Conservation (phyloP, 83 land plant species). For the Picea mariana region DNA sequence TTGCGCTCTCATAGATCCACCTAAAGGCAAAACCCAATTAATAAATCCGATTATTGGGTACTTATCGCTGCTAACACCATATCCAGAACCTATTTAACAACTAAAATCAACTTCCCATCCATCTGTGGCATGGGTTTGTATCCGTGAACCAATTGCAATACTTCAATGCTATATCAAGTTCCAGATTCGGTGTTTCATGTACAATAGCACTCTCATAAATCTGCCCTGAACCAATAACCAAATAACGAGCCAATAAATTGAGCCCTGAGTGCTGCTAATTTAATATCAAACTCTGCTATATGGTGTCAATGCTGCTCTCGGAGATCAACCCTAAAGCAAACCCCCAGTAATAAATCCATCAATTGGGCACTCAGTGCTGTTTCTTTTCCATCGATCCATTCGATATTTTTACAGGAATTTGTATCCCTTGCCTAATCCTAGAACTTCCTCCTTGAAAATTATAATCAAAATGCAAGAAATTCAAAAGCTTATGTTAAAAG, state of each 20-base stretch:
- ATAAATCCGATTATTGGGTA: background rate
- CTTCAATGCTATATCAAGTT: background rate
- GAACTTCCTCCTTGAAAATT: background rate
- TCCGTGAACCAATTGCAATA: background rate
- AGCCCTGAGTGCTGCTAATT: background rate
- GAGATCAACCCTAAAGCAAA: conserved; percentile 3
- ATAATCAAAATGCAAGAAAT: background rate
- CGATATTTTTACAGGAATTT: background rate
- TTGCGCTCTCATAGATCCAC: background rate
- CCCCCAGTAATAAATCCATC: background rate
- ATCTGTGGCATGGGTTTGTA: conserved; percentile 1
- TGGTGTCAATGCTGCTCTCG: background rate
- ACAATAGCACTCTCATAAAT: background rate
- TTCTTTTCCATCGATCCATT: background rate
- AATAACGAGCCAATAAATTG: background rate
- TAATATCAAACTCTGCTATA: background rate
- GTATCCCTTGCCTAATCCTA: background rate
- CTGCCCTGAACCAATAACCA: background rate
- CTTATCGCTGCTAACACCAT: background rate
- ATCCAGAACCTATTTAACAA: background rate
- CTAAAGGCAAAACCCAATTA: background rate
- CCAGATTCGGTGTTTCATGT: conserved; percentile 2
- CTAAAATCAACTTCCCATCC: background rate
- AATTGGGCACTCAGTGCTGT: background rate
- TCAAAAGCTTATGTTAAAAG: background rate